A percentile compares a stretch with the other conserved stretches of the same genome.
Conservation (phyloP, 2,329 filamentous ascomycete genomes). For the Fusarium luffae region DNA sequence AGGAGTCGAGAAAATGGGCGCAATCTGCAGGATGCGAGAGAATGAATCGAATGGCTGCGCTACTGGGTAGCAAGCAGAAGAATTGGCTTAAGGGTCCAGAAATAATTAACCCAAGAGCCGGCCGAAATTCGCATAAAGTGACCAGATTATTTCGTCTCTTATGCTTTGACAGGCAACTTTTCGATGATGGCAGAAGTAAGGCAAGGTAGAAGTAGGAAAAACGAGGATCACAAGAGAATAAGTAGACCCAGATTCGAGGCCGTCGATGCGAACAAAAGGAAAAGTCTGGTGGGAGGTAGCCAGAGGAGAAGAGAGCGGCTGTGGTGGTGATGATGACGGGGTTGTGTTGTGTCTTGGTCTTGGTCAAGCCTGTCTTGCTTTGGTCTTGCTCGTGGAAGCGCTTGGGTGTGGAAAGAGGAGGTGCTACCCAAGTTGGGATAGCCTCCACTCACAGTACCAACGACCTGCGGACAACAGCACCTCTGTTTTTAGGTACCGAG, state of each 20-base stretch:
- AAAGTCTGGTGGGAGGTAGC: conserved; percentile 19
- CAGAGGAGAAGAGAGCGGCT: conserved; percentile 26
- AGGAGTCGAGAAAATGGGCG: conserved; percentile 28
- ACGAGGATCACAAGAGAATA: conserved; percentile 27
- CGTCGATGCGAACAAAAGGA: conserved; percentile 14
- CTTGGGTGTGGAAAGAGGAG: conserved; percentile 39
- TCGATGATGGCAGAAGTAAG: conserved; percentile 19
- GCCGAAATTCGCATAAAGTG: not conserved
- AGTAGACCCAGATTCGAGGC: not conserved
- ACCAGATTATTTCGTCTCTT: not conserved
- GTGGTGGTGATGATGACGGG: conserved; percentile 38
- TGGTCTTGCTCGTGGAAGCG: conserved; percentile 32
- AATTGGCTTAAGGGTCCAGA: not conserved
- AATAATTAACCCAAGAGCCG: not conserved
- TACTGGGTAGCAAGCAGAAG: not conserved
- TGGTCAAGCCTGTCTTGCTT: conserved; percentile 17
- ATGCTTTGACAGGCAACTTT: not conserved
- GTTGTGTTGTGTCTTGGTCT: conserved; percentile 34
- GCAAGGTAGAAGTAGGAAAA: conserved; percentile 29
- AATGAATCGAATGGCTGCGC: conserved; percentile 23
- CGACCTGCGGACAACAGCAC: conserved; percentile 21
- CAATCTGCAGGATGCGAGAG: conserved; percentile 25
- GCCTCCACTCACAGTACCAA: conserved; percentile 21
- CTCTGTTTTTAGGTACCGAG: conserved; percentile 11
- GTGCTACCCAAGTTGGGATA: conserved; percentile 38